These are phyloP conservation scores for Colletotrichum sansevieriae DNA, from an alignment of 2,329 filamentous ascomycete species.

Conservation along the genomic window DNA sequence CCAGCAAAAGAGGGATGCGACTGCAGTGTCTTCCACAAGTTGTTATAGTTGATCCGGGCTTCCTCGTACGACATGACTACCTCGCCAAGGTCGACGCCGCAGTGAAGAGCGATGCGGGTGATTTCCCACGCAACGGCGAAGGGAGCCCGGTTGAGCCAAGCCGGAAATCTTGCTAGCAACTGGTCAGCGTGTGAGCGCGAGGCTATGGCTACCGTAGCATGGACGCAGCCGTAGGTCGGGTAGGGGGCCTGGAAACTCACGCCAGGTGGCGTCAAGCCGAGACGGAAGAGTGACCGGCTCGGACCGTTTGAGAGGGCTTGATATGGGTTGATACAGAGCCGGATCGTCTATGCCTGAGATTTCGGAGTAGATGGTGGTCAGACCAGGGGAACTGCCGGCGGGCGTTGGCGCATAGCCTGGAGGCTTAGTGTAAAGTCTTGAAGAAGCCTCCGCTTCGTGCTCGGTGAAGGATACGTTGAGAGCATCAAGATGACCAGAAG, in stretches of 20 bases:
- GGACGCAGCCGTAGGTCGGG: background rate
- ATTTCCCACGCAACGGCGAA: conserved; percentile 67
- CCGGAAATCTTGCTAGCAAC: conserved; percentile 26
- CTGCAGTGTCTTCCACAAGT: conserved; percentile 57
- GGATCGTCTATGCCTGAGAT: background rate
- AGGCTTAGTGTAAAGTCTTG: background rate
- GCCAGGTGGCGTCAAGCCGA: conserved; percentile 24
- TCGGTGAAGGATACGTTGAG: conserved; percentile 22
- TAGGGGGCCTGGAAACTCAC: background rate
- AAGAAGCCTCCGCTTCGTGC: background rate
- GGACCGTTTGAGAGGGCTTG: background rate
- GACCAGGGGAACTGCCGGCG: background rate
- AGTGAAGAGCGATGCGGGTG: conserved; percentile 61
- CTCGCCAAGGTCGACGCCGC: conserved; percentile 55
- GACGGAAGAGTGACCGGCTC: conserved; percentile 27
- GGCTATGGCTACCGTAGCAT: background rate
- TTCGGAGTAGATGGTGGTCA: background rate
- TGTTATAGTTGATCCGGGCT: conserved; percentile 58
- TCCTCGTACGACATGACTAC: conserved; percentile 54
- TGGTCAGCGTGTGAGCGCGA: background rate
- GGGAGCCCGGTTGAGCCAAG: conserved; percentile 56
- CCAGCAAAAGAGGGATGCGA: conserved; percentile 56
- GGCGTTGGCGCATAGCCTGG: background rate
- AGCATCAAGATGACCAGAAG: conserved; percentile 21
- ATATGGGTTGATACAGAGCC: background rate